Conservation (phyloP, 495 filamentous ascomycete genomes). For the Tuber aestivum region DNA sequence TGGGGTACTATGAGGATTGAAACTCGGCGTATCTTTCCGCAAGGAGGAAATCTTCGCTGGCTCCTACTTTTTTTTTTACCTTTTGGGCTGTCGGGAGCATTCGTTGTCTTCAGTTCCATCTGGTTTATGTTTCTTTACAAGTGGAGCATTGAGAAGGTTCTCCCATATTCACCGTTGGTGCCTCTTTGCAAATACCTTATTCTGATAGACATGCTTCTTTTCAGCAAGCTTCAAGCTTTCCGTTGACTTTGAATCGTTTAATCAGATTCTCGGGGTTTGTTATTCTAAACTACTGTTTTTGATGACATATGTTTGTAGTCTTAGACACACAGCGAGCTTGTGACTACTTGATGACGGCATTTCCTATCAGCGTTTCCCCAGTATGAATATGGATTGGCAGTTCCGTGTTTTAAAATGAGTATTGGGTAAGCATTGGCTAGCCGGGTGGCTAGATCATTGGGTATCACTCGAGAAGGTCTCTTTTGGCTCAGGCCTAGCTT, state of each 20-base stretch:
- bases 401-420: not conserved
- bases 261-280: not conserved
- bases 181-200: not conserved
- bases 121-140: not conserved
- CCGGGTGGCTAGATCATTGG: not conserved
- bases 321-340: not conserved
- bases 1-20: not conserved
- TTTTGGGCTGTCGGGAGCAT: not conserved
- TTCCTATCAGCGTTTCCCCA: not conserved
- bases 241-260: not conserved
- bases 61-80: not conserved
- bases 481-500: not conserved
- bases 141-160: not conserved
- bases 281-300: not conserved
- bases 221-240: not conserved
- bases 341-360: not conserved
- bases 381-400: not conserved
- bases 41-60: not conserved
- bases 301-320: not conserved
- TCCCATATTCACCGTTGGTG: not conserved
- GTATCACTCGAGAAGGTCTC: not conserved
- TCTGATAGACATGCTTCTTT: not conserved
- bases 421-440: not conserved
- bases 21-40: not conserved
- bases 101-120: conserved; percentile 1